Percentiles rank a stretch among this genome's conserved stretches.
These are phyloP conservation scores for Phialemoniopsis sp. DNA, from an alignment of 2,329 filamentous ascomycete species.

Conservation along the genomic window DNA sequence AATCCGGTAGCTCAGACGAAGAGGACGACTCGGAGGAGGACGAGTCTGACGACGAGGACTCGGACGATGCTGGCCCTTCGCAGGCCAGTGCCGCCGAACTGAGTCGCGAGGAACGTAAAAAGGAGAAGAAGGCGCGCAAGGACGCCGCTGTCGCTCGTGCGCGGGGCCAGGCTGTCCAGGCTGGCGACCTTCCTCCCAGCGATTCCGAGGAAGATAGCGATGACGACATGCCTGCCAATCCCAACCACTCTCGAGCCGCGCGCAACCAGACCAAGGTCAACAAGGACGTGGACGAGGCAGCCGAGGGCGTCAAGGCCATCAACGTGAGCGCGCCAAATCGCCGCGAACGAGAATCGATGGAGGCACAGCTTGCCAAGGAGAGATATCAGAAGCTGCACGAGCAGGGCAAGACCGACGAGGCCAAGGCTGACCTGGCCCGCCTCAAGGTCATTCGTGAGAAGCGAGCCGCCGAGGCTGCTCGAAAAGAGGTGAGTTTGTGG, in stretches of 20 bases:
- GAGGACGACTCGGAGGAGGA: conserved; percentile 48
- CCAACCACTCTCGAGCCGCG: conserved; percentile 80
- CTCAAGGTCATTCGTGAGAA: conserved; percentile 79
- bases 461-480: conserved; percentile 75
- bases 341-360: conserved; percentile 67
- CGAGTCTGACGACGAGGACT: conserved; percentile 42
- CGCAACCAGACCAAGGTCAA: conserved; percentile 50
- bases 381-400: conserved; percentile 88
- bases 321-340: conserved; percentile 35
- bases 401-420: conserved; percentile 95
- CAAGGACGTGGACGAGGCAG: conserved; percentile 40
- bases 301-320: conserved; percentile 53
- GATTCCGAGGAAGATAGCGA: conserved; percentile 57
- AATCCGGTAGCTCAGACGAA: conserved; percentile 26
- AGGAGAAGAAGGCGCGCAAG: conserved; percentile 85
- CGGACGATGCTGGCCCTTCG: conserved; percentile 36
- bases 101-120: conserved; percentile 84
- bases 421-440: conserved; percentile 81
- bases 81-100: conserved; percentile 36
- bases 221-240: conserved; percentile 76
- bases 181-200: conserved; percentile 80
- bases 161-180: conserved; percentile 67
- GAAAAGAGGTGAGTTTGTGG: conserved; percentile 65
- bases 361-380: conserved; percentile 86
- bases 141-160: conserved; percentile 79